phyloP scores from a whole-genome alignment of 768 basidiomycete species.

The Lentinula guzmanii region DNA sequence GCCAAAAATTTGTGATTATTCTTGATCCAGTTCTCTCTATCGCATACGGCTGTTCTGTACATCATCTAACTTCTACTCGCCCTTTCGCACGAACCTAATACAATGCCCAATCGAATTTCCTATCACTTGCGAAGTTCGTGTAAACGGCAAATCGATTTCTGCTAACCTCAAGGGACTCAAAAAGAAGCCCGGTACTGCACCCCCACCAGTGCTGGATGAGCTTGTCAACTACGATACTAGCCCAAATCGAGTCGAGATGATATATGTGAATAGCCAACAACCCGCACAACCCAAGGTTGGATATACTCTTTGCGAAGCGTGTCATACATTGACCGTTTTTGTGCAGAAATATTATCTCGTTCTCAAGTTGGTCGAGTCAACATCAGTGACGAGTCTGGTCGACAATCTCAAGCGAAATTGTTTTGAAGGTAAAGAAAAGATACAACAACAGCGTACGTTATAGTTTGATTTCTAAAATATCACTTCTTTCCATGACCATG shows the following conservation, averaged over 20 bases:
- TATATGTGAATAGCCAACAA: conserved; percentile 86
- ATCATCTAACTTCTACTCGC: conserved; percentile 66
- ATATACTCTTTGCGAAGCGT: background rate
- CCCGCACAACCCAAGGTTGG: conserved; percentile 67
- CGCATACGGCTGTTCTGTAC: conserved; percentile 89
- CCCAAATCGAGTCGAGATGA: conserved; percentile 75
- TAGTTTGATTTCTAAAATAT: conserved; percentile 15
- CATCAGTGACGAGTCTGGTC: conserved; percentile 64
- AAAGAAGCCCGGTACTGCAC: conserved; percentile 91
- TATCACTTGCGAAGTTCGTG: conserved; percentile 84
- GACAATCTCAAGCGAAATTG: conserved; percentile 64
- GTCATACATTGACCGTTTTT: background rate
- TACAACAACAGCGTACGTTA: conserved; percentile 56
- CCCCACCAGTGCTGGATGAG: conserved; percentile 68
- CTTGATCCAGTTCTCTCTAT: conserved; percentile 48
- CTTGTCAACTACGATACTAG: conserved; percentile 32
- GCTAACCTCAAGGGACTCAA: conserved; percentile 88
- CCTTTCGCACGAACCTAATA: conserved; percentile 43
- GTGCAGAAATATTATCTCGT: conserved; percentile 82
- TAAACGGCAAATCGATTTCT: conserved; percentile 62
- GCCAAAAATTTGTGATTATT: background rate
- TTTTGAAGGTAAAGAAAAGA: conserved; percentile 54
- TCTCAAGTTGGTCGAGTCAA: conserved; percentile 80
- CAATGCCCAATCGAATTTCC: conserved; percentile 88
- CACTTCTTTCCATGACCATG: conserved; percentile 5